Evolutionary conservation across 2,329 filamentous ascomycete genomes (phyloP).

Genomic region (Podosphaera fusca): DNA sequence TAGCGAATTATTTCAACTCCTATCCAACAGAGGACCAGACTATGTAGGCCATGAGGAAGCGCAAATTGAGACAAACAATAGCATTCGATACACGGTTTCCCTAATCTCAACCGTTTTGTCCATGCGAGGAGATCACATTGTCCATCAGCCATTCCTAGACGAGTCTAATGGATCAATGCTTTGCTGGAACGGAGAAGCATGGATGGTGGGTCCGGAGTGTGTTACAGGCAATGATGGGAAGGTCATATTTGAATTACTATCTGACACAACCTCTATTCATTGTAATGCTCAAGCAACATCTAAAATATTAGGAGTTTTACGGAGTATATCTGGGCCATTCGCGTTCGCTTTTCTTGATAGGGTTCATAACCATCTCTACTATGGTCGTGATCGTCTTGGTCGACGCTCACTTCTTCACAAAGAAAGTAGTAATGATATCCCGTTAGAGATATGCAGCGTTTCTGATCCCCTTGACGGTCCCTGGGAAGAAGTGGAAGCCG

Average conservation of each 20-base stretch:
- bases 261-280: slow-evolving; percentile 15
- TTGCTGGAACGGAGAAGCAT: slow-evolving; percentile 97
- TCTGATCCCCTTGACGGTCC: slow-evolving; percentile 26
- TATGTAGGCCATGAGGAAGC: slow-evolving; percentile 24
- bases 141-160: slow-evolving; percentile 49
- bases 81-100: slow-evolving; percentile 23
- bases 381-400: slow-evolving; percentile 69
- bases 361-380: slow-evolving; percentile 39
- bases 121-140: slow-evolving; percentile 51
- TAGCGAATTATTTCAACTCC: slow-evolving; percentile 20
- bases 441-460: slow-evolving; percentile 47
- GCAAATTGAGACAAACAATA: slow-evolving; percentile 12
- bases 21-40: slow-evolving; percentile 36
- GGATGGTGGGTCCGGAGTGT: slow-evolving; percentile 38
- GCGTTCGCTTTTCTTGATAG: slow-evolving; percentile 69
- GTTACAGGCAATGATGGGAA: slow-evolving; percentile 63
- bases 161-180: slow-evolving; percentile 36
- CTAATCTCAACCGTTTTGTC: slow-evolving; percentile 77
- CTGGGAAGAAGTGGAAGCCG: slow-evolving; percentile 67
- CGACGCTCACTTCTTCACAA: slow-evolving; percentile 55
- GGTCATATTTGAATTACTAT: slow-evolving; percentile 37
- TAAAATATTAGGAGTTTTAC: slow-evolving; percentile 27
- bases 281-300: slow-evolving; percentile 3
- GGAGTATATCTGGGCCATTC: slow-evolving; percentile 57
- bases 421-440: slow-evolving; percentile 18